Evolutionary conservation across 306 rosid species (phyloP).

Genomic region (Prunus kanzakura): DNA sequence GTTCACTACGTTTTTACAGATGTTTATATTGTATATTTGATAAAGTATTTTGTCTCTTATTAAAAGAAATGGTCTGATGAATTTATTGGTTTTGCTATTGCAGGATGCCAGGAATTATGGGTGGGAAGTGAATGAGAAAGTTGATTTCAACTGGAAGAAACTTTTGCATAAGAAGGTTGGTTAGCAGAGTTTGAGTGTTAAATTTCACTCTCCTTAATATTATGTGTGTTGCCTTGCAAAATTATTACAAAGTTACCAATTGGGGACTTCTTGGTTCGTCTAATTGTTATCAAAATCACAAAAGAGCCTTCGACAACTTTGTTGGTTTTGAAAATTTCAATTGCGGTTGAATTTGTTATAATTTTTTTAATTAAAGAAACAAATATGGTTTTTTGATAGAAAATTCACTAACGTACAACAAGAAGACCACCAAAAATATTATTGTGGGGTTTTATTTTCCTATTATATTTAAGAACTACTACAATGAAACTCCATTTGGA

Average conservation of each 20-base stretch:
- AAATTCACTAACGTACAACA: not conserved
- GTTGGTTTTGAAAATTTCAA: not conserved
- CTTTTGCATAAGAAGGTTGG: constrained; percentile 88
- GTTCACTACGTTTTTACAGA: not conserved
- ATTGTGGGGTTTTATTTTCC: not conserved
- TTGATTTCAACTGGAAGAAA: constrained; percentile 92
- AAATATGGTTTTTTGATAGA: no score
- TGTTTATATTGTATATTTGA: not conserved
- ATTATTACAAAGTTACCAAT: not conserved
- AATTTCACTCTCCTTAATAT: not conserved
- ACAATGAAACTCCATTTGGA: not conserved
- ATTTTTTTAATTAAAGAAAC: no score
- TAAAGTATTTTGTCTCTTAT: not conserved
- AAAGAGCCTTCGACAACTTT: not conserved
- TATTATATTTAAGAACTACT: not conserved
- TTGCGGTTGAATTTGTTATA: not conserved
- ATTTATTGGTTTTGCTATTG: constrained; percentile 21
- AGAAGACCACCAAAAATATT: not conserved
- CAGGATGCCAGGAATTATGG: constrained; percentile 92
- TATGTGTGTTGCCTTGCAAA: not conserved
- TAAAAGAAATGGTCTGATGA: constrained; percentile 4
- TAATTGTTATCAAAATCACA: not conserved
- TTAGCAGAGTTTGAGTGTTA: not conserved
- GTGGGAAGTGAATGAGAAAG: constrained; percentile 82
- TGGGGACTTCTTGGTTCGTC: not conserved